Conservation (phyloP, 2,329 filamentous ascomycete species). For the Diaporthe sp. region DNA sequence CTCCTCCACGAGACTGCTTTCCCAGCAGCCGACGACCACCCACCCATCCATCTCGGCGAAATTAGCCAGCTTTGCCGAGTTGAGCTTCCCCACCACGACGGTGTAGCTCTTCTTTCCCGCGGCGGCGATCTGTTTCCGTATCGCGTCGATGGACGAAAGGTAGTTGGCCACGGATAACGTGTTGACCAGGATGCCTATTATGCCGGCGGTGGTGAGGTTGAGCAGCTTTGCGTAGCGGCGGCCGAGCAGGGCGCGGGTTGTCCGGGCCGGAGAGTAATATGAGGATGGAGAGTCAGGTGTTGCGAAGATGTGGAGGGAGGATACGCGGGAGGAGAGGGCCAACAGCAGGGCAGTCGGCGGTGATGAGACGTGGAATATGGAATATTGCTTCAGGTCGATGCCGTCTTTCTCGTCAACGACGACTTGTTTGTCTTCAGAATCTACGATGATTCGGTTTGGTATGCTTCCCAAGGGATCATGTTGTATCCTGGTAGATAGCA, state of each 20-base stretch:
- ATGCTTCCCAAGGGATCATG: conserved; percentile 85
- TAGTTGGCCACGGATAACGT: conserved; percentile 95
- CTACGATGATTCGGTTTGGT: conserved; percentile 81
- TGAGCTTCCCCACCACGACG: conserved; percentile 96
- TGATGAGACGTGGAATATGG: conserved; percentile 87
- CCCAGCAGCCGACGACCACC: conserved; percentile 99
- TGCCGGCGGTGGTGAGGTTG: conserved; percentile 81
- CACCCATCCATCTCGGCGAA: conserved; percentile 96
- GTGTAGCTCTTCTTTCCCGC: conserved; percentile 97
- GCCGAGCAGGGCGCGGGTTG: conserved; percentile 73
- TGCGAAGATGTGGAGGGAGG: conserved; percentile 83
- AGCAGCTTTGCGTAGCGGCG: conserved; percentile 91
- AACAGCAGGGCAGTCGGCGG: conserved; percentile 87
- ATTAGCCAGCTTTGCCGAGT: conserved; percentile 95
- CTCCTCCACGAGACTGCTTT: conserved; percentile 91
- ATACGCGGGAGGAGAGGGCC: conserved; percentile 86
- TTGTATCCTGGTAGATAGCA: conserved; percentile 79
- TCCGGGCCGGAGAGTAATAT: conserved; percentile 63
- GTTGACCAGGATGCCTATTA: conserved; percentile 96
- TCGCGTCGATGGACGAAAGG: conserved; percentile 81
- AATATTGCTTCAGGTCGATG: conserved; percentile 73
- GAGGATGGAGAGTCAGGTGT: conserved; percentile 63
- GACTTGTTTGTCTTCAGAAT: conserved; percentile 46
- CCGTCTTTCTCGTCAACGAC: conserved; percentile 57
- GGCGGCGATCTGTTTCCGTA: conserved; percentile 79